Evolutionary conservation across 73 alveolate species (phyloP), one percentile per base, ranked within the genome.

Genomic region (Paramecium octaurelia): DNA sequence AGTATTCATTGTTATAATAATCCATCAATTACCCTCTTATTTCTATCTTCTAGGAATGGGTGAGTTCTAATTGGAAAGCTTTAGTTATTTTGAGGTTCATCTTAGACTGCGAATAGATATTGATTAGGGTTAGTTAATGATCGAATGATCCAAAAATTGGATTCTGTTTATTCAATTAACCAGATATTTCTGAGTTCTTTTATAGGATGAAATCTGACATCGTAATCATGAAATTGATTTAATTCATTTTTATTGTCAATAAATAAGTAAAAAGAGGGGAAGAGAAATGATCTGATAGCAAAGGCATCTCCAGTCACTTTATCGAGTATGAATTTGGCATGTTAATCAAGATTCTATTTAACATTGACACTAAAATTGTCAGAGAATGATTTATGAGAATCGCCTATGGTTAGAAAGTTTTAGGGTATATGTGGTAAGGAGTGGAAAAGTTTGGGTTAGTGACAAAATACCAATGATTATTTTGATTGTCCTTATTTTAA

Each of bases 11-110:
- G 46, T 40, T 84, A 20, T 24, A 4, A 31, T 64, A 86, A 86
- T 31, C 93, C 93, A 31, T 86, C 93, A 86, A 86, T 86, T 29
- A 50, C 11, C 93, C 93, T 58, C 34, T 58, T 86, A 86, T 86
- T 86, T 86, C 93, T 86, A 21, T 86, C 93, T 58, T 86, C 93
- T 48, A 18, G 35, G 23, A 58, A 50, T 31, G 93, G 86, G 36
- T 58, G 93, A 27, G 86, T 29, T 86, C 93, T 86, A 23, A 86
- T 75, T 58, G 73, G 85, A 59, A 86, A 86, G 50, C 44, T 70
- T 24, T 54, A 23, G 8, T 86, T n/a, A 48, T 50, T 44, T 57
- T 31, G 21, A 3, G 70, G 18, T 58, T 73, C 93, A 57, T 86
- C 93, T 36, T 86, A 21, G 35, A 73, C 85, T 34, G 54, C 86